These are phyloP conservation scores for Cryptococcus sp. DNA, from an alignment of 1,284 basidiomycete species.

Conservation along the genomic window DNA sequence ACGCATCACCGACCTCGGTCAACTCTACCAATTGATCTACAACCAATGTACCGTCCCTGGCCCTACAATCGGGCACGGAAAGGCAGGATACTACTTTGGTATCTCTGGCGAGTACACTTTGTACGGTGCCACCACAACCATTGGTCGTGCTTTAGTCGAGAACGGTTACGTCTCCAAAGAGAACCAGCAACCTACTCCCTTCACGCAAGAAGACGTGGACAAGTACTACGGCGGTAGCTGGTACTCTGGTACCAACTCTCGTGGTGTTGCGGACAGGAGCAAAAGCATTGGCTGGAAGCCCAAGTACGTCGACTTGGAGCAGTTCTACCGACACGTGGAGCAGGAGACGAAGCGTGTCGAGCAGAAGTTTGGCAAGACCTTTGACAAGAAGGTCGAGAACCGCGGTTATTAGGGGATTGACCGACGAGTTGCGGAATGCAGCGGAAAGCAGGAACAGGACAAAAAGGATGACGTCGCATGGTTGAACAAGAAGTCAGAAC, in stretches of 20 bases:
- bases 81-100: conserved; percentile 49
- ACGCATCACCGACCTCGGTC: conserved; percentile 31
- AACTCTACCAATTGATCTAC: conserved; percentile 41
- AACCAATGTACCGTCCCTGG: conserved; percentile 15
- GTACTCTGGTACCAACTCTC: conserved; percentile 61
- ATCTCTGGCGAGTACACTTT: conserved; percentile 49
- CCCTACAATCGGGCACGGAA: conserved; percentile 41
- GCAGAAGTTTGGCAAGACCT: conserved; percentile 24
- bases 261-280: conserved; percentile 58
- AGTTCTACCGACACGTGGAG: conserved; percentile 30
- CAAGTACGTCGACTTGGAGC: conserved; percentile 30
- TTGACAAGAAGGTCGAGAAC: conserved; percentile 7
- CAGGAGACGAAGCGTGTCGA: conserved; percentile 24
- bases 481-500: no score
- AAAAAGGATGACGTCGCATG: not conserved
- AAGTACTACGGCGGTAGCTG: conserved; percentile 47
- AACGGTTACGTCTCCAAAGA: conserved; percentile 23
- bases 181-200: conserved; percentile 35
- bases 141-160: conserved; percentile 40
- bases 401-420: no score
- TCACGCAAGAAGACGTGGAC: conserved; percentile 44
- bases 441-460: no score
- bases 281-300: conserved; percentile 58
- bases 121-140: conserved; percentile 34
- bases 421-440: no score